Evolutionary conservation across 345 rosid species (phyloP).

Genomic region (Geranium rotundifolium): DNA sequence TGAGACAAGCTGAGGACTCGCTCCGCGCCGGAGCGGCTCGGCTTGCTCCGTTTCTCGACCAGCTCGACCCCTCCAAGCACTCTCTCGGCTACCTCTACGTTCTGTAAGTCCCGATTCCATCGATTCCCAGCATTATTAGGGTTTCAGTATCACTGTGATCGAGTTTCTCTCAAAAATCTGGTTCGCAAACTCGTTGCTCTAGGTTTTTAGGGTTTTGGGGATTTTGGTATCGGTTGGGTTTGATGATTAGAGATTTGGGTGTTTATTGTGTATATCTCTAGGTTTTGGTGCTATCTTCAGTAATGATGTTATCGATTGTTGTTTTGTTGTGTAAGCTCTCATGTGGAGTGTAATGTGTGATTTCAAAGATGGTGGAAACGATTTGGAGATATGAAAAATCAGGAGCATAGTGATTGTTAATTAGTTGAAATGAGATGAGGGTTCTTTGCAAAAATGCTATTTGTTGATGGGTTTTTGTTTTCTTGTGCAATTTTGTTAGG

Average conservation of each 20-base stretch:
- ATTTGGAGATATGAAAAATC: no score
- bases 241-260: neutral
- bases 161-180: neutral
- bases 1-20: constrained; percentile 40
- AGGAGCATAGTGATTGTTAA: neutral
- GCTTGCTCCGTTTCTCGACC: constrained; percentile 40
- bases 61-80: constrained; percentile 54
- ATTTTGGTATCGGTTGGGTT: neutral
- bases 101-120: constrained; percentile 28
- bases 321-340: neutral
- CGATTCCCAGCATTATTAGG: neutral
- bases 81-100: constrained; percentile 69
- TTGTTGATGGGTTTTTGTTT: neutral
- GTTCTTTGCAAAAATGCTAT: neutral
- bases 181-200: neutral
- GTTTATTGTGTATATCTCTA: neutral
- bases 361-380: no score
- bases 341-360: neutral
- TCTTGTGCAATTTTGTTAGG: neutral
- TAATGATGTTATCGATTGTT: neutral
- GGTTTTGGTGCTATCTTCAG: neutral
- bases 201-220: neutral
- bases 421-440: no score
- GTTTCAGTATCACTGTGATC: neutral
- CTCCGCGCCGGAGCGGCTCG: constrained; percentile 36